Percentiles rank a stretch among this genome's conserved stretches.
These are phyloP conservation scores for Jackrogersella minutella DNA, from an alignment of 495 filamentous ascomycete species.

Conservation along the genomic window DNA sequence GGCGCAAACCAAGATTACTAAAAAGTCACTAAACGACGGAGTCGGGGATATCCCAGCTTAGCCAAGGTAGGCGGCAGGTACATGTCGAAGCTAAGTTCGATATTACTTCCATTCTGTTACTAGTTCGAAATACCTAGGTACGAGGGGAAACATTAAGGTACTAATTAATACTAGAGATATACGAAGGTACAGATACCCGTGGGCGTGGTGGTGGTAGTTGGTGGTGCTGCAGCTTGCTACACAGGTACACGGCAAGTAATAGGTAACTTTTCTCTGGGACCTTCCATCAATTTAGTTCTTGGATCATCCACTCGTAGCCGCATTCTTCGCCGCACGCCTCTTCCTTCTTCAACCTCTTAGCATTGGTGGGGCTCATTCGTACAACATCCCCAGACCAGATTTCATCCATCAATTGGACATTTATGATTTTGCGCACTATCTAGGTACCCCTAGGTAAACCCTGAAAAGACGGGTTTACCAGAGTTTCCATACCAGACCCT, in stretches of 20 bases:
- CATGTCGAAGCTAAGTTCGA: background rate
- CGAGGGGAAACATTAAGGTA: no score
- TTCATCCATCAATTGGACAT: conserved; percentile 27
- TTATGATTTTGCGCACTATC: background rate
- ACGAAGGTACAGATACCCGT: conserved; percentile 23
- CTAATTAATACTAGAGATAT: background rate
- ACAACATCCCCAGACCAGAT: conserved; percentile 35
- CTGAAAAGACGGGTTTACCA: background rate
- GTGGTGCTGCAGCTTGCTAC: conserved; percentile 9
- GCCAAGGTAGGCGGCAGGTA: conserved; percentile 30
- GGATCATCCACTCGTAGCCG: conserved; percentile 41
- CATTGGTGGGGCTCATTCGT: conserved; percentile 16
- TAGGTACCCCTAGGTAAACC: no score
- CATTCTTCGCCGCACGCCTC: conserved; percentile 45
- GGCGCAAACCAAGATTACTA: conserved; percentile 1
- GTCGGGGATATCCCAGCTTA: conserved; percentile 29
- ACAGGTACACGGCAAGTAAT: no score
- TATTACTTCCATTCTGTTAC: background rate
- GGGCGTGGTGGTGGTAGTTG: background rate
- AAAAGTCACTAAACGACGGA: conserved; percentile 35
- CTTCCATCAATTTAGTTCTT: conserved; percentile 29
- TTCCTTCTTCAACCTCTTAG: conserved; percentile 40
- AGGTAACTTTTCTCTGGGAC: conserved; percentile 21
- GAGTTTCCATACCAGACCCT: background rate
- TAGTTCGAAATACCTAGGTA: conserved; percentile 1